Evolutionary conservation across 352 stramenopile genomes (phyloP).

Genomic region (Phytophthora niederhauseri): DNA sequence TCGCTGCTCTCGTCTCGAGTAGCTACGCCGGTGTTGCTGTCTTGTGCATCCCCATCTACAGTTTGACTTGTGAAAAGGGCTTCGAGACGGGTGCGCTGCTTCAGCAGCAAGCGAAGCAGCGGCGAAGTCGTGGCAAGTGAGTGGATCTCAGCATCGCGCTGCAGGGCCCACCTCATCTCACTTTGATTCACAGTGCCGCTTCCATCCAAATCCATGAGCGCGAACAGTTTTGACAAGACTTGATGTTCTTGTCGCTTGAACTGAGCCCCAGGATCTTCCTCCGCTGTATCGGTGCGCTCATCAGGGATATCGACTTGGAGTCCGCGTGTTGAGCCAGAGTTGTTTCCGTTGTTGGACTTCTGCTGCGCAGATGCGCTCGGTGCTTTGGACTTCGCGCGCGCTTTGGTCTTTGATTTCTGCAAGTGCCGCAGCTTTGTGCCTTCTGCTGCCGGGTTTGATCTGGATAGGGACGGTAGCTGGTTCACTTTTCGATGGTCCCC

Average conservation of each 20-base stretch:
- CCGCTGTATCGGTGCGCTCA: conserved; percentile 1
- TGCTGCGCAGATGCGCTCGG: neutral
- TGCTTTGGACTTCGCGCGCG: conserved; percentile 13
- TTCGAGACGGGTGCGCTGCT: conserved; percentile 49
- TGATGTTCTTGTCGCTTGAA: conserved; percentile 48
- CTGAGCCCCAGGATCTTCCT: conserved; percentile 10
- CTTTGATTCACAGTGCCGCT: conserved; percentile 68
- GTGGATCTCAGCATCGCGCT: conserved; percentile 63
- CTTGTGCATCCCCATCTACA: neutral
- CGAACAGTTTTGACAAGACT: conserved; percentile 54
- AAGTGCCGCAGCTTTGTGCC: conserved; percentile 14
- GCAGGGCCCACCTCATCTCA: conserved; percentile 71
- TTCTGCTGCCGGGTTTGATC: conserved; percentile 12
- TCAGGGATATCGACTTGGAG: neutral
- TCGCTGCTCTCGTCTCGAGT: conserved; percentile 11
- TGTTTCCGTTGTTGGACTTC: conserved; percentile 18
- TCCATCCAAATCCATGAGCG: conserved; percentile 66
- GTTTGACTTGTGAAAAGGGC: conserved; percentile 34
- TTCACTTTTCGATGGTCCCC: conserved; percentile 53
- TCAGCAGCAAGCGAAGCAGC: conserved; percentile 56
- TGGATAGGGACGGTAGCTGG: conserved; percentile 52
- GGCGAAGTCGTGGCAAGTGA: conserved; percentile 49
- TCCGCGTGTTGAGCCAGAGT: conserved; percentile 20
- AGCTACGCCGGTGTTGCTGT: neutral
- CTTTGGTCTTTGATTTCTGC: conserved; percentile 29